phyloP scores from a whole-genome alignment of 306 rosid genomes.

The Castanea sativa region DNA sequence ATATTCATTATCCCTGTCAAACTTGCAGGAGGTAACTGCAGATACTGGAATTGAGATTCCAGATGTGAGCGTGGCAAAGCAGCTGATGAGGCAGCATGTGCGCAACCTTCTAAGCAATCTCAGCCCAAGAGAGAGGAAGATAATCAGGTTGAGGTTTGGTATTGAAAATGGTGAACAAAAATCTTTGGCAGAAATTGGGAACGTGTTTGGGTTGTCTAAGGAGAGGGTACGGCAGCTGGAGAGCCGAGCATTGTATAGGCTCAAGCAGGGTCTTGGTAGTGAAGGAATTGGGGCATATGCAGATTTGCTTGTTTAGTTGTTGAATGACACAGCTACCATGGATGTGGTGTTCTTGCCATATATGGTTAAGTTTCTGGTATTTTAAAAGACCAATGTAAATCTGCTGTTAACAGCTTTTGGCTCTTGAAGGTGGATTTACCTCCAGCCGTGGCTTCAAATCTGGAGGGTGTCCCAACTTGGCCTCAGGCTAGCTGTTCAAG shows the following conservation, averaged over 20 bases:
- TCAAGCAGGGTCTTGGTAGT: conserved; percentile 56
- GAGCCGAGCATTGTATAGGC: conserved; percentile 62
- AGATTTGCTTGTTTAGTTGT: conserved; percentile 48
- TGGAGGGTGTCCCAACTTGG: background rate
- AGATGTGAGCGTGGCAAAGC: conserved; percentile 54
- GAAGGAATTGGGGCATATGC: conserved; percentile 70
- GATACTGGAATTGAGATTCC: conserved; percentile 65
- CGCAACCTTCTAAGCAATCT: conserved; percentile 56
- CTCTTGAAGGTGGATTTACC: conserved; percentile 22
- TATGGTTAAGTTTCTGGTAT: conserved; percentile 1
- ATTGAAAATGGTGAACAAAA: conserved; percentile 64
- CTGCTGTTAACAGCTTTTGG: conserved; percentile 9
- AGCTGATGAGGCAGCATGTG: conserved; percentile 76
- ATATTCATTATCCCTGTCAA: conserved; percentile 7
- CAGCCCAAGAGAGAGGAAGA: conserved; percentile 61
- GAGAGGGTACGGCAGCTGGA: conserved; percentile 78
- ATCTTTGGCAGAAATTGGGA: conserved; percentile 62
- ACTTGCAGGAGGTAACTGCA: conserved; percentile 82
- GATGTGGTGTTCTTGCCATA: conserved; percentile 14
- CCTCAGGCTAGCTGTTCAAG: background rate
- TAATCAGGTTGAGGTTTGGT: conserved; percentile 77
- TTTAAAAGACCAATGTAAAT: background rate
- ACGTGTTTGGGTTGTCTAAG: conserved; percentile 56
- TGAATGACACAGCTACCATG: conserved; percentile 6
- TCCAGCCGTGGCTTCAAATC: conserved; percentile 10